Evolutionary conservation across 495 filamentous ascomycete genomes (phyloP), one percentile per base, ranked within the genome.

Genomic region (Lophiostoma macrostomum): DNA sequence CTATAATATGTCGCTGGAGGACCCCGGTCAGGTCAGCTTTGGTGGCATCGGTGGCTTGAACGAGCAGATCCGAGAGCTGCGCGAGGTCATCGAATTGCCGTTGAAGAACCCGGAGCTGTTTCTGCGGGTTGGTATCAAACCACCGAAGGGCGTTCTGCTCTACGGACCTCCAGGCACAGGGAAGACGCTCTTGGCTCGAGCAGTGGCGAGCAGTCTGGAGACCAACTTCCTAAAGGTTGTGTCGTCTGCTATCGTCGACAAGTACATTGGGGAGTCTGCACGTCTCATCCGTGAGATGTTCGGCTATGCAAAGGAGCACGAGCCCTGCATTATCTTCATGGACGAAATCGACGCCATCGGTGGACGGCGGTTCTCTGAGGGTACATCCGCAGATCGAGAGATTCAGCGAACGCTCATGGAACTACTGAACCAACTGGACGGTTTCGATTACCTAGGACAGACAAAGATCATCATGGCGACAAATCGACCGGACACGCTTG

Each of bases 401-500:
- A 99, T 99, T 61, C 94, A 99, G 75, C 87, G 94, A 53, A 99
- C 94, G 31, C 77, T 99, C 55, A 99, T 99, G 94, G 94, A 99
- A 67, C 79, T 99, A 24, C 85, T 99, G 53, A 99, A 99, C 70
- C 94, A 99, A 69, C 82, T 99, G 37, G 94, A 99, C 69, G 94
- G 94, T 49, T 99, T 99, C 75, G 94, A 99, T 69, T 99, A 99
- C 70, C 78, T 99, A 4, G 94, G 94, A 50, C 95, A 96, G 79
- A 99, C 94, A 19, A 99, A 99, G 76, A 99, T 99, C 72, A 99
- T 97, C 74, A 99, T 99, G 94, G 94, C 94, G 23, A 99, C 94
- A 28, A 99, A 99, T 76, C 80, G 94, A 69, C 94, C 94, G 12
- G 94, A 99, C 69, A 99, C 94, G 1, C 81, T 99, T 16, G 94